phyloP scores from a whole-genome alignment of 2,329 filamentous ascomycete species.

The Nannizziopsis arthrosporioides region DNA sequence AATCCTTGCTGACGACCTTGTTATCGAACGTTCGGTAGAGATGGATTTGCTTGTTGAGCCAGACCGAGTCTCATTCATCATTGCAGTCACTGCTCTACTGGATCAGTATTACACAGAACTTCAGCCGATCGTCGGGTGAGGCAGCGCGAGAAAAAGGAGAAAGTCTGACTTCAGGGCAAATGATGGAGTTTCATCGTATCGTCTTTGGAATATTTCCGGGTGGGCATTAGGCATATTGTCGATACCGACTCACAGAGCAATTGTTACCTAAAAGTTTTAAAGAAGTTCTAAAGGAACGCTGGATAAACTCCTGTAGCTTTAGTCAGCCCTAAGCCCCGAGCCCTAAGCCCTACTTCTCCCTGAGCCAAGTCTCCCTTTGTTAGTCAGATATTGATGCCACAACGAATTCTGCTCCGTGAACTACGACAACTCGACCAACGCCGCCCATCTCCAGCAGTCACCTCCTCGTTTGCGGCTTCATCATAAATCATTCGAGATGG shows the following conservation, averaged over 20 bases:
- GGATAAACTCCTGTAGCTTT: not conserved
- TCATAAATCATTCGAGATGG: constrained; percentile 37
- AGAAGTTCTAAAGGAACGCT: no score
- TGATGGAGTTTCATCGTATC: no score
- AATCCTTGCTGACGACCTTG: not conserved
- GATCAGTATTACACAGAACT: constrained; percentile 5
- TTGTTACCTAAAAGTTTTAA: no score
- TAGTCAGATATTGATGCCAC: constrained; percentile 3
- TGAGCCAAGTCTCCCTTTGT: not conserved
- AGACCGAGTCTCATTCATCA: not conserved
- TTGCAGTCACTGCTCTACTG: not conserved
- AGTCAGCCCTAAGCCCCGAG: constrained; percentile 1
- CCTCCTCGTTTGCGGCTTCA: constrained; percentile 18
- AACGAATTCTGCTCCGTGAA: constrained; percentile 10
- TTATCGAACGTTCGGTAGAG: not conserved
- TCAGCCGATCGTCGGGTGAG: not conserved
- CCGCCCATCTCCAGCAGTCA: constrained; percentile 13
- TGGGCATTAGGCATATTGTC: no score
- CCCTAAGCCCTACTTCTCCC: constrained; percentile 8
- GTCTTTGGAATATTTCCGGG: no score
- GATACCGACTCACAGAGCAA: no score
- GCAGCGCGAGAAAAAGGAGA: not conserved
- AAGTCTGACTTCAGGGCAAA: no score
- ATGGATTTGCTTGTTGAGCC: constrained; percentile 2
- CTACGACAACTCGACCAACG: constrained; percentile 13